Evolutionary conservation across 1,139 yeast genomes (phyloP).

Genomic region (Zhuliangozyma blackwelliae): DNA sequence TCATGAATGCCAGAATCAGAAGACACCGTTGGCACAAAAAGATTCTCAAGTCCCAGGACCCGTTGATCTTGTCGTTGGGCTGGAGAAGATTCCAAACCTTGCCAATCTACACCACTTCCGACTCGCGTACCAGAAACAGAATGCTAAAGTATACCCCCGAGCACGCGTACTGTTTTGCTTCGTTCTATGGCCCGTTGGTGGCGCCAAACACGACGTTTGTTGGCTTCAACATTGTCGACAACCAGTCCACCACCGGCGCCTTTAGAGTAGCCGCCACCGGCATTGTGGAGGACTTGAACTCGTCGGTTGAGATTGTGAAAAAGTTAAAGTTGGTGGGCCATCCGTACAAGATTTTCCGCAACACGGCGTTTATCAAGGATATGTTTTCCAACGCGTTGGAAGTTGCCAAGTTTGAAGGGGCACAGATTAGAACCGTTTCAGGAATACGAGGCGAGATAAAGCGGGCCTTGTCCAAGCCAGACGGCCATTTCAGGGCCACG

Average conservation of each 20-base stretch:
- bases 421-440: constrained; percentile 90
- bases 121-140: constrained; percentile 94
- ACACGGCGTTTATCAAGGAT: constrained; percentile 94
- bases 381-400: constrained; percentile 93
- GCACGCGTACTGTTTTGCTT: constrained; percentile 94
- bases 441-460: constrained; percentile 98
- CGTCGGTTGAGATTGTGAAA: constrained; percentile 87
- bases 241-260: constrained; percentile 77
- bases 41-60: constrained; percentile 92
- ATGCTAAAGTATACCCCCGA: constrained; percentile 98
- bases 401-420: constrained; percentile 98
- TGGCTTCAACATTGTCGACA: constrained; percentile 86
- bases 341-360: constrained; percentile 89
- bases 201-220: constrained; percentile 98
- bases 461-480: constrained; percentile 89
- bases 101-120: constrained; percentile 94
- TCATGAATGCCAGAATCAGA: constrained; percentile 88
- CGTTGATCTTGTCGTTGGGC: constrained; percentile 86
- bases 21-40: constrained; percentile 99
- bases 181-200: constrained; percentile 94
- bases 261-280: constrained; percentile 99
- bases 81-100: constrained; percentile 98
- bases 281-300: constrained; percentile 87
- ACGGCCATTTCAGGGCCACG: constrained; percentile 97
- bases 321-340: constrained; percentile 92